Evolutionary conservation across 441 rosid genomes (phyloP).

Genomic region (Omphalea diandra): DNA sequence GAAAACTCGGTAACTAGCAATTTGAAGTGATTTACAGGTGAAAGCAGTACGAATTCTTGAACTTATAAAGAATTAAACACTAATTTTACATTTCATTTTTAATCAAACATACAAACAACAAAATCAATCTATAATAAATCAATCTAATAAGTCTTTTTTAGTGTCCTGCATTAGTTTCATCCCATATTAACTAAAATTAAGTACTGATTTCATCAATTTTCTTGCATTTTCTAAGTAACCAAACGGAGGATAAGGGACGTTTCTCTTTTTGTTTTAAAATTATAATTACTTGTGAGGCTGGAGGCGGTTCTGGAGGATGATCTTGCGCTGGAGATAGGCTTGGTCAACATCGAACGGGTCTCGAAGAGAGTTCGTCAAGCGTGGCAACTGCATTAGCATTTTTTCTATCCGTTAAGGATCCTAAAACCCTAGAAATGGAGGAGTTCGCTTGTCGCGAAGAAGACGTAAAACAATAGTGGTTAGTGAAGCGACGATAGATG

Average conservation of each 20-base stretch:
- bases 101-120: too few species aligned
- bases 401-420: too few species aligned
- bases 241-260: neutral
- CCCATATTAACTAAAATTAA: neutral
- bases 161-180: neutral
- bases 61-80: too few species aligned
- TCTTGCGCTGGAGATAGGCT: conserved; percentile 84
- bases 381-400: conserved; percentile 81
- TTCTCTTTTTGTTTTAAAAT: neutral
- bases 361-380: conserved; percentile 79
- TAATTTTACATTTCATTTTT: too few species aligned
- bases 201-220: neutral
- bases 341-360: conserved; percentile 82
- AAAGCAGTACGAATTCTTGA: conserved; percentile 1
- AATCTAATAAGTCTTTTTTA: too few species aligned
- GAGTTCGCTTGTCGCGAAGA: neutral
- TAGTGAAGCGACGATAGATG: neutral
- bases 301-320: conserved; percentile 53
- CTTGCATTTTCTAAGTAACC: conserved; percentile 9
- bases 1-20: neutral
- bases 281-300: conserved; percentile 58
- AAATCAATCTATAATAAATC: too few species aligned
- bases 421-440: neutral
- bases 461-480: neutral
- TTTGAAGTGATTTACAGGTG: neutral